phyloP scores from a whole-genome alignment of 1,284 basidiomycete species.

The Heliocybe sulcata region DNA sequence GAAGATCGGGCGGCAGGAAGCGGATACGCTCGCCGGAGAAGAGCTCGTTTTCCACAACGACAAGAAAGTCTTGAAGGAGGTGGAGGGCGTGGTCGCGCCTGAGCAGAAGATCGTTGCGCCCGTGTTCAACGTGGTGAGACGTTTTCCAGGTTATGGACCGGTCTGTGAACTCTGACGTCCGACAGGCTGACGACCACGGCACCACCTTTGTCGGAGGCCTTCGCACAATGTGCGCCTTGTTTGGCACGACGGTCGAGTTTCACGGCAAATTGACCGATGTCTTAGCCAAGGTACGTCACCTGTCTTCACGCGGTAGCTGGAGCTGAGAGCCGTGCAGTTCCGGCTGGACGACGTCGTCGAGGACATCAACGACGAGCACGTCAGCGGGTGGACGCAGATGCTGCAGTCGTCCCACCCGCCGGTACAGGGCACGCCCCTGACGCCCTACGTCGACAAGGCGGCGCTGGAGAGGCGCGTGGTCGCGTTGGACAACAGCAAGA shows the following conservation, averaged over 20 bases:
- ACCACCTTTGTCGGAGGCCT: conserved; percentile 75
- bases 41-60: conserved; percentile 66
- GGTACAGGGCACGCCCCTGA: conserved; percentile 68
- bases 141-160: conserved; percentile 3
- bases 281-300: conserved; percentile 48
- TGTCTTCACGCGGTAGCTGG: not conserved
- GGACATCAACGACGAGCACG: conserved; percentile 86
- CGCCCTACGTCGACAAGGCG: conserved; percentile 79
- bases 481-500: conserved; percentile 59
- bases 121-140: conserved; percentile 77
- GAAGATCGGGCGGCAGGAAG: conserved; percentile 51
- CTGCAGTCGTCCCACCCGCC: conserved; percentile 68
- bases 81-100: conserved; percentile 52
- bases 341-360: conserved; percentile 69
- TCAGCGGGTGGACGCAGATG: conserved; percentile 83
- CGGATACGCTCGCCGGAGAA: conserved; percentile 59
- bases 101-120: conserved; percentile 60
- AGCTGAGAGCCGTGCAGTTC: conserved; percentile 24
- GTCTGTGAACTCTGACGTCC: not conserved
- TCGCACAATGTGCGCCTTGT: conserved; percentile 64
- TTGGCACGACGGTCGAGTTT: conserved; percentile 83
- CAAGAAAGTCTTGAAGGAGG: conserved; percentile 54
- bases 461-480: conserved; percentile 59
- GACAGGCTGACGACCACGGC: conserved; percentile 73
- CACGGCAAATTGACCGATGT: conserved; percentile 69